Percentiles rank a stretch among this genome's conserved stretches.
Evolutionary conservation across 2,329 filamentous ascomycete species (phyloP).

Genomic region (Clonostachys byssicola): DNA sequence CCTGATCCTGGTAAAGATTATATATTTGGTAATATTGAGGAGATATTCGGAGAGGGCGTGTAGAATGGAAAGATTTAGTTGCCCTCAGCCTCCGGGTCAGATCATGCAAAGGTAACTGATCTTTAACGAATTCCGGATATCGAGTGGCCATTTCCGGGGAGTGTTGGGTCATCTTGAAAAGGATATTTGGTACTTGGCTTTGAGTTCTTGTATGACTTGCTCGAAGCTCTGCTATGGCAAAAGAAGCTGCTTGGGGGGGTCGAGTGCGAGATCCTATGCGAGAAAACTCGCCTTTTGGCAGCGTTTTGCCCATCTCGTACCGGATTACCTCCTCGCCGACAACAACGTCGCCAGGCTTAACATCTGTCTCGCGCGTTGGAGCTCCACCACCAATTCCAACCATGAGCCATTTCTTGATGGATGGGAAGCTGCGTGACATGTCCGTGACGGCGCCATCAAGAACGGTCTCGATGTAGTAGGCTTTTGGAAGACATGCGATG

Average conservation of each 20-base stretch:
- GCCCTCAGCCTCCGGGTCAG: no score
- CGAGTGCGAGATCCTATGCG: neutral
- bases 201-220: neutral
- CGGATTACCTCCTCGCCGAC: neutral
- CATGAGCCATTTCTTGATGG: neutral
- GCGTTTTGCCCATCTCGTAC: neutral
- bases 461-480: constrained; percentile 5
- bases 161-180: neutral
- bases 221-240: neutral
- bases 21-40: no score
- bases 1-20: neutral
- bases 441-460: constrained; percentile 1
- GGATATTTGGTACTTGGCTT: no score
- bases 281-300: neutral
- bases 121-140: no score
- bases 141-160: no score
- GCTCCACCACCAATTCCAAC: neutral
- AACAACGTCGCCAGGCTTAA: neutral
- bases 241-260: neutral
- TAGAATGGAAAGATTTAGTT: no score
- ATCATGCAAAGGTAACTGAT: no score
- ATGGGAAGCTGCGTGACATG: neutral
- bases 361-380: neutral
- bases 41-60: no score
- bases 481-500: constrained; percentile 7